Percentiles rank a stretch among this genome's conserved stretches.
Evolutionary conservation across 768 basidiomycete genomes (phyloP).

Genomic region (Panus rudis): DNA sequence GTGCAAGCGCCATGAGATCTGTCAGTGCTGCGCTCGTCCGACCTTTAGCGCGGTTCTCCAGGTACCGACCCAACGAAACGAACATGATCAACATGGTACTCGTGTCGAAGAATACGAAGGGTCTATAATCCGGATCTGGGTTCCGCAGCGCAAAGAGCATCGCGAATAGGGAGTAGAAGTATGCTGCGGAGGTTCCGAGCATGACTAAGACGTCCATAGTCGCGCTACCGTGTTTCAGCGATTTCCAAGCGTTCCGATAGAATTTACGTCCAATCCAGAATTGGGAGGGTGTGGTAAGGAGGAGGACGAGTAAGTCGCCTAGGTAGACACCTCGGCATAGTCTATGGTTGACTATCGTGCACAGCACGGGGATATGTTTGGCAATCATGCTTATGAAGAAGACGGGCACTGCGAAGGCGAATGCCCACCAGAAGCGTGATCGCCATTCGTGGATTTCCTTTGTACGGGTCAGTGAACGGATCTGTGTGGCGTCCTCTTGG

Average conservation of each 20-base stretch:
- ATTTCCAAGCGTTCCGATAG: constrained; percentile 86
- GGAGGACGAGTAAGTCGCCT: constrained; percentile 68
- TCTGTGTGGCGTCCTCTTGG: constrained; percentile 74
- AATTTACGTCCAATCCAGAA: constrained; percentile 87
- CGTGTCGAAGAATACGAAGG: constrained; percentile 94
- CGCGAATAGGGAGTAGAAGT: constrained; percentile 75
- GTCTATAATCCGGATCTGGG: constrained; percentile 60
- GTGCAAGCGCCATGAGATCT: constrained; percentile 91
- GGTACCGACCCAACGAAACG: constrained; percentile 88
- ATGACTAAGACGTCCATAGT: constrained; percentile 99
- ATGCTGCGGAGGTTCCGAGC: constrained; percentile 91
- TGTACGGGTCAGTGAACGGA: constrained; percentile 77
- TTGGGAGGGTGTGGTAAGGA: constrained; percentile 86
- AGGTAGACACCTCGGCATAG: constrained; percentile 68
- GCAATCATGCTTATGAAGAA: constrained; percentile 89
- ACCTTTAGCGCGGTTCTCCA: constrained; percentile 96
- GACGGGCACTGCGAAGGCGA: constrained; percentile 84
- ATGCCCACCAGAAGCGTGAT: constrained; percentile 63
- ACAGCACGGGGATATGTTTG: constrained; percentile 57
- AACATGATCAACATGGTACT: constrained; percentile 99
- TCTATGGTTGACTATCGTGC: constrained; percentile 39
- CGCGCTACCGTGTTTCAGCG: constrained; percentile 79
- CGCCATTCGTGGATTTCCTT: constrained; percentile 94
- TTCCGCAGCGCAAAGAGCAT: constrained; percentile 64
- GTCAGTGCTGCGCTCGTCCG: constrained; percentile 95